Evolutionary conservation across 768 basidiomycete genomes (phyloP), one percentile per base, ranked within the genome.

Genomic region (Russula emetica): DNA sequence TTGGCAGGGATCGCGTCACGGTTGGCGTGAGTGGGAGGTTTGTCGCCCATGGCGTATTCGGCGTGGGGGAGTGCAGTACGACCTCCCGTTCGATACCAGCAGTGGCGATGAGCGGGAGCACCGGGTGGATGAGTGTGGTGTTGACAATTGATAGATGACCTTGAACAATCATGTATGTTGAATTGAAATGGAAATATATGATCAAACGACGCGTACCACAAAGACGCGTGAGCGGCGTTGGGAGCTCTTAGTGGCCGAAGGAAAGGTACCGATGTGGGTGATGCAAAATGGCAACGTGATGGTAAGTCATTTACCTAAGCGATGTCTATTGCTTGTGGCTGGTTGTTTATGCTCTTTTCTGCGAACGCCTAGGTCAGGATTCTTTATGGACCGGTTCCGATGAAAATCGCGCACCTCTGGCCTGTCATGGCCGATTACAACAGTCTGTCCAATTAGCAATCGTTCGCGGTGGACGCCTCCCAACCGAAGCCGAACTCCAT

Each of bases 381-480:
- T 2, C 69, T 98, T 6, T 93, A 93, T 70, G 96, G 96, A 1
- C 87, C 91, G 3, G 81, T 98, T 7, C 75, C 83, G 1, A 83
- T 99, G 76, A 79, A 82, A 26, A 76, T 89, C 32, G 96, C 92
- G 6, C 76, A 81, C 64, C 74, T 91, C 62, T 99, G 96, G 96
- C 96, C 97, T 0, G 76, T 96, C 36, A 74, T 92, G 63, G 85
- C 90, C 0, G 85, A 87, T 14, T 93, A 88, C 73, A 79, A 87
- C 65, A 85, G 88, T 71, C 73, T 98, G 14, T 88, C 87, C 7
- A 80, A 82, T 1, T 98, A 89, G 95, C 93, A 0, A 83, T 74
- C 47, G 86, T 87, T 54, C 89, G 94, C 69, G 95, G 95, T n/a
- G 97, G 96, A 1, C 84, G 97, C 53, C 77, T 99, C 22, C 97